A percentile compares a stretch with the other conserved stretches of the same genome.
phyloP scores from a whole-genome alignment of 1,284 basidiomycete genomes.

The Vanrija sp. region DNA sequence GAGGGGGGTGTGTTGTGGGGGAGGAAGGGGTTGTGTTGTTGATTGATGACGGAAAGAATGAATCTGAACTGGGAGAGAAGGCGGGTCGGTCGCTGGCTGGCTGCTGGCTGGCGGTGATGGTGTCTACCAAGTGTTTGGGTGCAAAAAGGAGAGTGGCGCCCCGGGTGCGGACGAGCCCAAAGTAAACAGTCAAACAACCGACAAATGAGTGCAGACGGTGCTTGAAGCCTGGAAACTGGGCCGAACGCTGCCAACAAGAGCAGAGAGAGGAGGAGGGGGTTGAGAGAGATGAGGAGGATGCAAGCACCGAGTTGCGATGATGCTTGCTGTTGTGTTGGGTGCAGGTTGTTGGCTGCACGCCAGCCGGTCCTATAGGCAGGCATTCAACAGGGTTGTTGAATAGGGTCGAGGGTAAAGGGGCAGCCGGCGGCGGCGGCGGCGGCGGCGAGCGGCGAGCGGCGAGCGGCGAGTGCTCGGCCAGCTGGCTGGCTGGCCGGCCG shows the following conservation, averaged over 20 bases:
- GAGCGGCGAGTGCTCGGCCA: no score
- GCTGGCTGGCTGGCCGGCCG: no score
- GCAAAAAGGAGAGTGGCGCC: neutral
- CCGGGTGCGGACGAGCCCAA: conserved; percentile 1
- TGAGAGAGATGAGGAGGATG: neutral
- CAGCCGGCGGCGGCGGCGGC: no score
- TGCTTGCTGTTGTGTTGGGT: neutral
- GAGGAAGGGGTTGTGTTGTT: neutral
- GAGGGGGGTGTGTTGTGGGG: neutral
- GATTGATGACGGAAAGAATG: no score
- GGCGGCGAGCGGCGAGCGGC: no score
- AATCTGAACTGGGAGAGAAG: neutral
- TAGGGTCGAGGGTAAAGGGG: no score
- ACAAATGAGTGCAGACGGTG: neutral
- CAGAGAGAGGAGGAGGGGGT: neutral
- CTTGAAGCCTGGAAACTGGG: neutral
- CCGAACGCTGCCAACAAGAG: no score
- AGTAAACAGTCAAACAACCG: neutral
- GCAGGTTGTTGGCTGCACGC: no score
- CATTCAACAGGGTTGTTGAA: no score
- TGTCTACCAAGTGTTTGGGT: neutral
- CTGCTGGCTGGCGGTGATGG: conserved; percentile 1
- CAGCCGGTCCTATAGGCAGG: no score
- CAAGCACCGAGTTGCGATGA: neutral
- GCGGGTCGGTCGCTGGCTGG: neutral